Evolutionary conservation across 2,329 filamentous ascomycete species (phyloP).

Genomic region (Raffaelea deltoideospora): DNA sequence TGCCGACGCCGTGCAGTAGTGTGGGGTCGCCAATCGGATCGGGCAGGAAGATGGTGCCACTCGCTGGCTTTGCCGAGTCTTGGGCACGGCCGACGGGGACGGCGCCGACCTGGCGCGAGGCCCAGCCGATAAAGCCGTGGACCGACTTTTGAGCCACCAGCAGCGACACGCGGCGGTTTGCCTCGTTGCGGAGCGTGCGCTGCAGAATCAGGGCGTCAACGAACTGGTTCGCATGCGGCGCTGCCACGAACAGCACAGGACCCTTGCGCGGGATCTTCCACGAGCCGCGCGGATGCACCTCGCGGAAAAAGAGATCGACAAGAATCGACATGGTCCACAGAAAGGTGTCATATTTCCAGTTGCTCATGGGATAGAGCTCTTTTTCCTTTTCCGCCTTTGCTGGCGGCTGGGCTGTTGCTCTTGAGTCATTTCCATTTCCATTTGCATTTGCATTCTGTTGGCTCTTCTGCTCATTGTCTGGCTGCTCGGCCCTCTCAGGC

Average conservation of each 20-base stretch:
- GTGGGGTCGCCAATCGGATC: slow-evolving; percentile 76
- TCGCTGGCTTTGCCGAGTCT: slow-evolving; percentile 67
- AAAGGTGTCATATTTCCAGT: slow-evolving; percentile 64
- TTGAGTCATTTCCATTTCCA: too few relatives aligned
- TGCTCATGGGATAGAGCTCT: slow-evolving; percentile 53
- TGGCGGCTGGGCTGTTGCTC: too few relatives aligned
- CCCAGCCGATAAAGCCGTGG: slow-evolving; percentile 78
- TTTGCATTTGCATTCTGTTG: too few relatives aligned
- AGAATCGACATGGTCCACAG: slow-evolving; percentile 67
- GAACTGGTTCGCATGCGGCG: slow-evolving; percentile 96
- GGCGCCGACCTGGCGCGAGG: slow-evolving; percentile 70
- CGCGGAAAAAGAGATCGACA: slow-evolving; percentile 93
- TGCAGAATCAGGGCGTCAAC: slow-evolving; percentile 91
- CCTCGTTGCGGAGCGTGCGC: slow-evolving; percentile 74
- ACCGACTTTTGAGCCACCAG: slow-evolving; percentile 94
- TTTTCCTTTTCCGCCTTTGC: slow-evolving; percentile 21
- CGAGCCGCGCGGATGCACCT: slow-evolving; percentile 85
- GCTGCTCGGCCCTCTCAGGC: too few relatives aligned
- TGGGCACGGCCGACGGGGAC: slow-evolving; percentile 89
- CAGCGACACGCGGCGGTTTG: slow-evolving; percentile 76
- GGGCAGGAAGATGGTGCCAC: slow-evolving; percentile 74
- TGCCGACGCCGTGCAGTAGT: slow-evolving; percentile 62
- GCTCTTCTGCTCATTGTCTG: too few relatives aligned
- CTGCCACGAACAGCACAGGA: slow-evolving; percentile 87
- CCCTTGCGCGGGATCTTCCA: slow-evolving; percentile 87